Percentiles rank a stretch among this genome's conserved stretches.
Conservation (phyloP, 2,329 filamentous ascomycete species). For the Arthrobotrys sphaeroides region DNA sequence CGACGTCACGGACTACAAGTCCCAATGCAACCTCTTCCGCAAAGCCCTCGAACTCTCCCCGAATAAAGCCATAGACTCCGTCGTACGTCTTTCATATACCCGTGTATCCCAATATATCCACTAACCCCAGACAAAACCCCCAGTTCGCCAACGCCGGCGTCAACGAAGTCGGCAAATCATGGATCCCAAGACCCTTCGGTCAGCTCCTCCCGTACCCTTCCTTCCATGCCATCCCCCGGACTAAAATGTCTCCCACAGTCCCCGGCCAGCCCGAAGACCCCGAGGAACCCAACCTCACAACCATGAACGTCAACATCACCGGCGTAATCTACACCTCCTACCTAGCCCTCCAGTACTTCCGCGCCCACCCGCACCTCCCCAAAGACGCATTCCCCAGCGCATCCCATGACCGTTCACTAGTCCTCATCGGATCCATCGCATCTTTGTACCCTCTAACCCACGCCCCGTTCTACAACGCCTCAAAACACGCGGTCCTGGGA, state of each 20-base stretch:
- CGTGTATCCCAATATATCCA: background rate
- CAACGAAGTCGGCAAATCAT: slow-evolving; percentile 61
- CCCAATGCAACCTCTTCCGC: slow-evolving; percentile 72
- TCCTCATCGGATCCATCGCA: slow-evolving; percentile 72
- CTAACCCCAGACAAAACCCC: background rate
- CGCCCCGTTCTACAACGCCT: slow-evolving; percentile 68
- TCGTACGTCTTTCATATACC: slow-evolving; percentile 28
- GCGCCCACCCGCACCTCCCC: slow-evolving; percentile 61
- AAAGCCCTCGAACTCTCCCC: slow-evolving; percentile 67
- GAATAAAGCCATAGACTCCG: slow-evolving; percentile 51
- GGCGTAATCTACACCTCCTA: slow-evolving; percentile 74
- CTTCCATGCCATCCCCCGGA: slow-evolving; percentile 15
- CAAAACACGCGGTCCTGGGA: slow-evolving; percentile 74
- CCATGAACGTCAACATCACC: slow-evolving; percentile 71
- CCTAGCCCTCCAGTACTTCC: slow-evolving; percentile 71
- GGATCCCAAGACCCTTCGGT: slow-evolving; percentile 63
- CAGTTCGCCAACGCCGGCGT: slow-evolving; percentile 71
- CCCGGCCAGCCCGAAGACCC: slow-evolving; percentile 62
- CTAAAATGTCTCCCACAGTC: slow-evolving; percentile 32
- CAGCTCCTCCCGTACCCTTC: slow-evolving; percentile 23
- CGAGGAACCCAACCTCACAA: slow-evolving; percentile 65
- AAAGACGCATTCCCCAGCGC: slow-evolving; percentile 58
- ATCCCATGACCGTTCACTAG: slow-evolving; percentile 68
- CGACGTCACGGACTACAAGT: slow-evolving; percentile 73
- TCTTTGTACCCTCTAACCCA: slow-evolving; percentile 65